These are phyloP conservation scores for Lycium barbarum DNA, from an alignment of 257 asterid species.

Conservation along the genomic window DNA sequence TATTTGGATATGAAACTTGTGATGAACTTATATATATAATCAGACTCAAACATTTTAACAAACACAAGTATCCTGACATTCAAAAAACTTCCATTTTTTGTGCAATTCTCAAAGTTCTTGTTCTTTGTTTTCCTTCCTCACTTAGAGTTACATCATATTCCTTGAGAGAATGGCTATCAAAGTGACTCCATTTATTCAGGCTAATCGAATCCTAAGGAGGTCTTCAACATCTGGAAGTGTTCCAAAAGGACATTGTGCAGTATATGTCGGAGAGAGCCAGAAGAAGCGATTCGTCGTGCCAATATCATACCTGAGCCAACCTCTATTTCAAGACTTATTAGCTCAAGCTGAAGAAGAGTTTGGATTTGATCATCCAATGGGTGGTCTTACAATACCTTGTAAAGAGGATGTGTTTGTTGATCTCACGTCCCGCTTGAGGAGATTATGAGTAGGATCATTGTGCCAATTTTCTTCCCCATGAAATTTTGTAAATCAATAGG, in stretches of 20 bases:
- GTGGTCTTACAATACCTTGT: background rate
- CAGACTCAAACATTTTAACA: background rate
- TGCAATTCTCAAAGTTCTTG: background rate
- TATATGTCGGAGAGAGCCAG: background rate
- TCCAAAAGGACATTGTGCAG: constrained; percentile 1
- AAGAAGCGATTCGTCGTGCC: background rate
- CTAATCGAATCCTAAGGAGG: background rate
- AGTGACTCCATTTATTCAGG: constrained; percentile 5
- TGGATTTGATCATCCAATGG: background rate
- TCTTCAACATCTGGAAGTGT: background rate
- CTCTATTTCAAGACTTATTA: background rate
- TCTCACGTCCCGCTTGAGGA: background rate
- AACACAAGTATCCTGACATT: background rate
- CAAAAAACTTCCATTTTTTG: background rate
- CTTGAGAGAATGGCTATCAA: background rate
- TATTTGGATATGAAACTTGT: background rate
- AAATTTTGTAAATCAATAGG: background rate
- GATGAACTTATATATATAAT: background rate
- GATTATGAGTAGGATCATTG: background rate
- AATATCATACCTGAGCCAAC: background rate
- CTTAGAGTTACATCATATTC: background rate
- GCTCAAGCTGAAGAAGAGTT: background rate
- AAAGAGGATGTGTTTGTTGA: background rate
- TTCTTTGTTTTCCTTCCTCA: background rate
- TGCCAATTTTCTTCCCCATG: background rate